A percentile compares a stretch with the other conserved stretches of the same genome.
phyloP scores from a whole-genome alignment of 495 filamentous ascomycete genomes.

The Penicillium nucicola region DNA sequence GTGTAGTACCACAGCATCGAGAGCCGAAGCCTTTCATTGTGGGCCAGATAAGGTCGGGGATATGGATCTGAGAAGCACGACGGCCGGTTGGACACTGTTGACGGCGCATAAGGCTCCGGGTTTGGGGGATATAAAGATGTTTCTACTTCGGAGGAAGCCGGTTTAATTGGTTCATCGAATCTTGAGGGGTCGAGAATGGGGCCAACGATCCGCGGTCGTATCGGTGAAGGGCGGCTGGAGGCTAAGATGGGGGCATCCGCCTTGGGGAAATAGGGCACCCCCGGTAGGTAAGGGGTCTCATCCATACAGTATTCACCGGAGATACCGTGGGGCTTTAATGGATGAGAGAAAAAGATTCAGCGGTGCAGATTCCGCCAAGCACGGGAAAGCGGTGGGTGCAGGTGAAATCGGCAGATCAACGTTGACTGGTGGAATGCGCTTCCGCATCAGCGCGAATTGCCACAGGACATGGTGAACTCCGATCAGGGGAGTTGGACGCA shows the following conservation, averaged over 20 bases:
- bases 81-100: not conserved
- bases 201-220: slow-evolving; percentile 6
- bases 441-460: too few species aligned
- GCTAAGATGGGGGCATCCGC: slow-evolving; percentile 10
- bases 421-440: too few species aligned
- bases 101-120: not conserved
- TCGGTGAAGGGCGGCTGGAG: slow-evolving; percentile 2
- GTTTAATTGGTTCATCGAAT: slow-evolving; percentile 7
- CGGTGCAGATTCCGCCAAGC: too few species aligned
- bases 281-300: too few species aligned
- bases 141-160: slow-evolving; percentile 2
- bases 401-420: too few species aligned
- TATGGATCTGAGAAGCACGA: slow-evolving; percentile 2
- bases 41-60: slow-evolving; percentile 4
- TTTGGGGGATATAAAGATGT: slow-evolving; percentile 3
- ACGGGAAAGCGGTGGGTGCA: too few species aligned
- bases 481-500: too few species aligned
- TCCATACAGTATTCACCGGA: too few species aligned
- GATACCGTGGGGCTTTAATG: too few species aligned
- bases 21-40: slow-evolving; percentile 15
- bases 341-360: too few species aligned
- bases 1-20: slow-evolving; percentile 19
- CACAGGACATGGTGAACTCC: too few species aligned
- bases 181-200: slow-evolving; percentile 13
- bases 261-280: slow-evolving; percentile 3